Conservation (phyloP, 371 early-diverging fungal species). For the Sporodiniella umbellata region DNA sequence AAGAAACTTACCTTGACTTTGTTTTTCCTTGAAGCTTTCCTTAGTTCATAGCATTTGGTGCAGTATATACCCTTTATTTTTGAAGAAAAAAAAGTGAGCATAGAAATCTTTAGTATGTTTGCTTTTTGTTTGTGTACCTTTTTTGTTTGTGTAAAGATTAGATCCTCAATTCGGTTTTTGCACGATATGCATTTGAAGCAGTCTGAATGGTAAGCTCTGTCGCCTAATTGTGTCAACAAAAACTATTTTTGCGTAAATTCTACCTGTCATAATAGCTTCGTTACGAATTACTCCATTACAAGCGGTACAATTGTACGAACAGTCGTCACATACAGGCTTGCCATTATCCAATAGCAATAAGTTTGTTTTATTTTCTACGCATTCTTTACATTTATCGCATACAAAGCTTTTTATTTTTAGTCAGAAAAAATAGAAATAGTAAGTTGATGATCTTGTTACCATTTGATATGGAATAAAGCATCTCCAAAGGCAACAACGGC, state of each 20-base stretch:
- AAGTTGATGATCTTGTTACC: slow-evolving; percentile 46
- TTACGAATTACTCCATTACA: slow-evolving; percentile 80
- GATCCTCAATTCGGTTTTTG: slow-evolving; percentile 67
- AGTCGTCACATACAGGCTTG: slow-evolving; percentile 79
- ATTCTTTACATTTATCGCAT: slow-evolving; percentile 71
- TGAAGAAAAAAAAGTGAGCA: not conserved
- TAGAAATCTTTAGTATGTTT: not conserved
- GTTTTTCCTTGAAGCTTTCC: slow-evolving; percentile 26
- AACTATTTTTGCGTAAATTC: too few species aligned
- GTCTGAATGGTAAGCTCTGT: slow-evolving; percentile 84
- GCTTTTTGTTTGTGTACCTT: slow-evolving; percentile 35
- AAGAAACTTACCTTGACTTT: slow-evolving; percentile 19
- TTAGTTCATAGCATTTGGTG: slow-evolving; percentile 36
- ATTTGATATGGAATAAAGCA: slow-evolving; percentile 77
- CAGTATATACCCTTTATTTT: slow-evolving; percentile 48
- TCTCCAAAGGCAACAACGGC: slow-evolving; percentile 80
- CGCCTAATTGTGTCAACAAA: slow-evolving; percentile 47
- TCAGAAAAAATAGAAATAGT: too few species aligned
- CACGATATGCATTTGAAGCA: slow-evolving; percentile 80
- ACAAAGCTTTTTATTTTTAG: slow-evolving; percentile 57
- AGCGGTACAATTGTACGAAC: slow-evolving; percentile 77
- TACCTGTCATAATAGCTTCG: slow-evolving; percentile 85
- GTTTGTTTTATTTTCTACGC: slow-evolving; percentile 75
- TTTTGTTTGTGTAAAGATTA: slow-evolving; percentile 79
- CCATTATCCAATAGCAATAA: slow-evolving; percentile 75